Evolutionary conservation across 2,329 filamentous ascomycete genomes (phyloP), one percentile per base, ranked within the genome.

Genomic region (Fusarium newnesense): DNA sequence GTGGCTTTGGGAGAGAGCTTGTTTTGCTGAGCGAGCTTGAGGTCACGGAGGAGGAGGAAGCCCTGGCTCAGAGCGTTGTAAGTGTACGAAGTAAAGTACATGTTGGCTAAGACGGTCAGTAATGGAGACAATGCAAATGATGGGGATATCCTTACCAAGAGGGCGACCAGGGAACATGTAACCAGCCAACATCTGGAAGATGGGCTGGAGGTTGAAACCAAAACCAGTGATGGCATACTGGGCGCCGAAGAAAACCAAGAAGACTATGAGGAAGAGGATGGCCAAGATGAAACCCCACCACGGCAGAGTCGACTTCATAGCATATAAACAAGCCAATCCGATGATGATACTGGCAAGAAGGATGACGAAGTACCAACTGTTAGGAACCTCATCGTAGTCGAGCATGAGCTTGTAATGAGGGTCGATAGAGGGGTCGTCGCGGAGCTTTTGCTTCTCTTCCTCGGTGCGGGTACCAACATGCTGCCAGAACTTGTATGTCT

Each of bases 221-320:
- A 63, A 73, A 5, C 71, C 71, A 3, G 70, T 73, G 19, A 73
- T 60, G 16, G 70, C 70, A 8, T 54, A 53, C 7, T 73, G 71
- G 4, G 82, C 80, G 9, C 82, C 84, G n/a, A 82, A 83, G 66
- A 85, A 82, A 16, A 85, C 70, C 9, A 83, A 77, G 7, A 83
- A 80, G 13, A 83, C 28, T 52, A 77, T 76, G 28, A 81, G 78
- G 4, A 86, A 69, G 5, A 82, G 11, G 18, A 80, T 77, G 7
- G 83, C 74, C 43, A 85, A 68, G 13, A 86, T 54, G 39, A 85
- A 85, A 0, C 80, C 85, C 83, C 83, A 86, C 80, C 74, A 79
- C 0, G 76, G 77, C 1, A 79, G 71, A 11, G 77, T 79, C 0
- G 75, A 76, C 30, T 75, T 65, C 52, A 71, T 64, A 4, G 60